Base-by-base conservation (phyloP, 2,329 filamentous ascomycete genomes). In the Seiridium cupressi region DNA sequence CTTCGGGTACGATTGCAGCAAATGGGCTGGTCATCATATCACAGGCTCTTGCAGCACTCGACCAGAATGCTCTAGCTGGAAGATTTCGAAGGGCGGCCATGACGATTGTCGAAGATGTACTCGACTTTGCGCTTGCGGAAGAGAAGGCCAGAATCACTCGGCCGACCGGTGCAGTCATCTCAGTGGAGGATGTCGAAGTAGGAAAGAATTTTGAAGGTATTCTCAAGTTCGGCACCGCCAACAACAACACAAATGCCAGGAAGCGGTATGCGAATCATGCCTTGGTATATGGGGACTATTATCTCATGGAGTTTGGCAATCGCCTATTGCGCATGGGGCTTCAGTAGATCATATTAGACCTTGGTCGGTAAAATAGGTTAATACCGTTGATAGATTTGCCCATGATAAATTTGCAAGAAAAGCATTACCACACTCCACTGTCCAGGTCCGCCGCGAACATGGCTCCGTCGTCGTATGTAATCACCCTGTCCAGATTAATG, bases 281-380 rank as follows among this genome's bases (percentile, higher is more conserved):
- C 0, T 63, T 82, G 6, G 79, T 82, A 1, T 82, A 82, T 66
- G 80, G 77, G 3, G 79, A 81, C 63, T 82, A 82, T 61, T 82
- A 76, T 61, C 64, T 82, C 51, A 62, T 81, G 4, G 77, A 80
- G 60, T 79, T 79, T 69, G 79, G 79, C 3, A 82, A 82, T 56
- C 74, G 76, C 51, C 63, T 83, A n/a, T 59, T 82, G 46, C 64
- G 69, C 42, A 72, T 77, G 71, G 71, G 72, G 1, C 53, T 72
- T 4, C 3, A 10, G 26, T 46, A 18, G 18, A 13, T 1, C 13
- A 42, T 7, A 42, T 2, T 42, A 42, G 7, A 2, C 13, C 1
- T 42, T 8, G 7, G 38, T 42, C 38, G 13, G 7, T 2, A 42
- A 42, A 42, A 42, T 13, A 42, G 38, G 1, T 2, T 1, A 1